Evolutionary conservation across 805 yeast species (phyloP).

Genomic region (Barnettozyma sp.): DNA sequence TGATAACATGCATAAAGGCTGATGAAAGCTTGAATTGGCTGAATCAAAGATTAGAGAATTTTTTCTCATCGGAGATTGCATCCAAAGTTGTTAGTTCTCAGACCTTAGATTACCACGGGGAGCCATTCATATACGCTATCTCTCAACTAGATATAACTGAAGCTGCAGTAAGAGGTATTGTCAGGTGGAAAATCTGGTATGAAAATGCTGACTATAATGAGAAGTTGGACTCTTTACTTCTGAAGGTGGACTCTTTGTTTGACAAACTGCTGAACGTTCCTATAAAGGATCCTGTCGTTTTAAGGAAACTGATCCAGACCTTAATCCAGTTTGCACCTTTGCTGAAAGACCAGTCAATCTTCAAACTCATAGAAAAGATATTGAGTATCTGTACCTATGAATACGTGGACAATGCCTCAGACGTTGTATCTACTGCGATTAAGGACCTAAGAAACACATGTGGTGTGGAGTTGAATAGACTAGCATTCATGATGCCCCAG

Average conservation of each 20-base stretch:
- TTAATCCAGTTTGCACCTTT: constrained; percentile 91
- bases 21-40: constrained; percentile 79
- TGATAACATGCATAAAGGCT: constrained; percentile 80
- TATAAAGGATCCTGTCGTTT: constrained; percentile 70
- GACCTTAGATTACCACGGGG: constrained; percentile 48
- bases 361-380: constrained; percentile 77
- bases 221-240: constrained; percentile 43
- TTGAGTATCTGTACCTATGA: constrained; percentile 79
- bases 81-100: constrained; percentile 49
- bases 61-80: constrained; percentile 68
- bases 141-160: constrained; percentile 84
- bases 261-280: constrained; percentile 69
- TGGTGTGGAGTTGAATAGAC: constrained; percentile 89
- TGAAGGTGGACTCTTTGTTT: constrained; percentile 61
- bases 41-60: constrained; percentile 60
- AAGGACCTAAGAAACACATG: constrained; percentile 86
- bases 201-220: constrained; percentile 45
- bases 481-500: constrained; percentile 94
- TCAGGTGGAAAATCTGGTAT: constrained; percentile 95
- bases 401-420: constrained; percentile 58
- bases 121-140: constrained; percentile 68
- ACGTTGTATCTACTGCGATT: constrained; percentile 71
- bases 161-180: constrained; percentile 83
- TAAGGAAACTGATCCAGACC: constrained; percentile 84
- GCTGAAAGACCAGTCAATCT: constrained; percentile 75